Conservation (phyloP, 352 stramenopile species). For the Pythium vanterpoolii region DNA sequence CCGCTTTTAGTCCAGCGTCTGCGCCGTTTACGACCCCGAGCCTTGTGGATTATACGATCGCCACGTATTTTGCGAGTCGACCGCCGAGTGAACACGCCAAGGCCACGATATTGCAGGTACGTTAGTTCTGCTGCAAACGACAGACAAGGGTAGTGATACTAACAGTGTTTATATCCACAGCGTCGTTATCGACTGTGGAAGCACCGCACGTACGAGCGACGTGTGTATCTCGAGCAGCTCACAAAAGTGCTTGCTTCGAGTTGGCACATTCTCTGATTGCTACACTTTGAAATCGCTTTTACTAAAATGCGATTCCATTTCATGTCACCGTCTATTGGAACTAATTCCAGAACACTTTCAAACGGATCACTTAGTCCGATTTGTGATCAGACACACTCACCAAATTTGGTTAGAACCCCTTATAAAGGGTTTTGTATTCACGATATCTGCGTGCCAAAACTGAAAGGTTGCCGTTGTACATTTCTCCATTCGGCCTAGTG, state of each 20-base stretch:
- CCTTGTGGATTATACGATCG: slow-evolving; percentile 67
- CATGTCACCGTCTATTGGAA: too few relatives aligned
- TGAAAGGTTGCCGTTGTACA: slow-evolving; percentile 15
- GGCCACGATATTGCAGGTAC: slow-evolving; percentile 42
- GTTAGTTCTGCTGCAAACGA: background rate
- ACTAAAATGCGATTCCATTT: too few relatives aligned
- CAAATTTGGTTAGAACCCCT: too few relatives aligned
- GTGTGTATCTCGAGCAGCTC: slow-evolving; percentile 7
- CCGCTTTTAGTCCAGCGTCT: slow-evolving; percentile 36
- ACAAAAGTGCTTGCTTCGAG: background rate
- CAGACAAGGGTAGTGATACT: background rate
- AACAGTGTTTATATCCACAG: slow-evolving; percentile 6
- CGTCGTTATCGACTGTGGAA: slow-evolving; percentile 18
- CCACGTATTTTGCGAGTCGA: slow-evolving; percentile 47
- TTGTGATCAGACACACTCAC: too few relatives aligned
- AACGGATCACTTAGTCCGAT: too few relatives aligned
- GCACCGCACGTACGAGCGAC: background rate
- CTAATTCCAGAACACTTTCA: too few relatives aligned
- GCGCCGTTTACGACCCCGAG: slow-evolving; percentile 42
- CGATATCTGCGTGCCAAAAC: background rate
- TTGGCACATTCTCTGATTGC: slow-evolving; percentile 21
- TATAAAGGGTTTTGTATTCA: slow-evolving; percentile 9
- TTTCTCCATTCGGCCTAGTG: background rate
- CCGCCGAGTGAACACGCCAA: slow-evolving; percentile 51
- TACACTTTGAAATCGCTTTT: too few relatives aligned